Percentiles rank a stretch among this genome's conserved stretches.
Evolutionary conservation across 768 basidiomycete species (phyloP).

Genomic region (Cystofilobasidium macerans): DNA sequence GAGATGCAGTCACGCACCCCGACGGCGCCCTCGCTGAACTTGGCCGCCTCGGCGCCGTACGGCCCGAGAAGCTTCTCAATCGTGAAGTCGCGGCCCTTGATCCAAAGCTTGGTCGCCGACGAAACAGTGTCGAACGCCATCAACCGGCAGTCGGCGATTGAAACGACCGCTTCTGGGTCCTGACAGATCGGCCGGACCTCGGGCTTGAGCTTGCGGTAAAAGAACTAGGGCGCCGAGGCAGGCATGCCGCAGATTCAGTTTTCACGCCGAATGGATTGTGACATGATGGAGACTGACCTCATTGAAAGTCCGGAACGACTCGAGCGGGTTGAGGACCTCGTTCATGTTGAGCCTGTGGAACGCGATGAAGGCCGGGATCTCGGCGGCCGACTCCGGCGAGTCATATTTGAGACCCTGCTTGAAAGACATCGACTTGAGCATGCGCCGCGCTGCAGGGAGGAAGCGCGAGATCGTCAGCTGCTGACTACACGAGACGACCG

Average conservation of each 20-base stretch:
- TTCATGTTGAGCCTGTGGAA: slow-evolving; percentile 75
- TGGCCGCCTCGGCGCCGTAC: slow-evolving; percentile 58
- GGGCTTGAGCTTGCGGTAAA: slow-evolving; percentile 72
- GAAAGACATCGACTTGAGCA: slow-evolving; percentile 78
- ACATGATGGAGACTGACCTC: slow-evolving; percentile 39
- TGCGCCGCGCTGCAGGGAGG: slow-evolving; percentile 50
- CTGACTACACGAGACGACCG: not conserved
- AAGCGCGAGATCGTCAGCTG: slow-evolving; percentile 1
- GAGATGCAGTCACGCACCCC: slow-evolving; percentile 80
- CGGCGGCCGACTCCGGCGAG: slow-evolving; percentile 64
- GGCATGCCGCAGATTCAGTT: not conserved
- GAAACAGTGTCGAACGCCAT: slow-evolving; percentile 80
- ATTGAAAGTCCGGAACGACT: slow-evolving; percentile 85
- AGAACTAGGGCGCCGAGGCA: slow-evolving; percentile 44
- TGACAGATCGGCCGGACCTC: slow-evolving; percentile 62
- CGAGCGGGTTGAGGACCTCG: slow-evolving; percentile 71
- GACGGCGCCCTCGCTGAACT: slow-evolving; percentile 67
- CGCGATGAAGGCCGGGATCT: slow-evolving; percentile 76
- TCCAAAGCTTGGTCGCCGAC: slow-evolving; percentile 85
- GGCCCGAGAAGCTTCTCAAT: slow-evolving; percentile 64
- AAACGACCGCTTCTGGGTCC: slow-evolving; percentile 67
- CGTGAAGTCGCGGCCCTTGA: slow-evolving; percentile 90
- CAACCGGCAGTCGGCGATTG: slow-evolving; percentile 88
- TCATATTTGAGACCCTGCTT: slow-evolving; percentile 94
- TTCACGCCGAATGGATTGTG: too few species aligned